These are phyloP conservation scores for Jatropha podagrica DNA, from an alignment of 441 rosid species.

Conservation along the genomic window DNA sequence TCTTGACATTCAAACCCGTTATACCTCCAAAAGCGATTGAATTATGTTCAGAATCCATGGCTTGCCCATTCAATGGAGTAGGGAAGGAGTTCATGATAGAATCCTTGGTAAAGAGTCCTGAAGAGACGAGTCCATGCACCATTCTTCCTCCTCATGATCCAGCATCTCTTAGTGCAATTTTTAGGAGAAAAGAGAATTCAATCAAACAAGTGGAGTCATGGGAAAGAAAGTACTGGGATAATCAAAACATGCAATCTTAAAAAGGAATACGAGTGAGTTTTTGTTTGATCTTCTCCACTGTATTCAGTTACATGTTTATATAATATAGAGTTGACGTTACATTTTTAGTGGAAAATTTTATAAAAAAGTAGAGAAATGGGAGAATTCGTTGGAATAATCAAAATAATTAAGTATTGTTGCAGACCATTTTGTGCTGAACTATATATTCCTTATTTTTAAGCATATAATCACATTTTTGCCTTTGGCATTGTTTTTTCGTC, in stretches of 20 bases:
- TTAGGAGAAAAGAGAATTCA: constrained; percentile 38
- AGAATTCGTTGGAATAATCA: neutral
- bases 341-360: neutral
- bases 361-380: neutral
- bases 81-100: constrained; percentile 60
- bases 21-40: constrained; percentile 48
- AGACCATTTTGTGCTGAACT: neutral
- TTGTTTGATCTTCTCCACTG: neutral
- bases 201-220: constrained; percentile 43
- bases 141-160: constrained; percentile 77
- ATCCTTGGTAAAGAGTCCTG: constrained; percentile 61
- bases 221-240: constrained; percentile 61
- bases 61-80: constrained; percentile 47
- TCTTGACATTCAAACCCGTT: constrained; percentile 60
- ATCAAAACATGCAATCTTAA: constrained; percentile 29
- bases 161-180: constrained; percentile 35
- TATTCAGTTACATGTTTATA: neutral
- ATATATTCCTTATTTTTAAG: neutral
- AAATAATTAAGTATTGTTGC: neutral
- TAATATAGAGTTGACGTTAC: neutral
- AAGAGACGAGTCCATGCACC: constrained; percentile 56
- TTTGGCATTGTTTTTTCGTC: neutral
- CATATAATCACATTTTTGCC: neutral
- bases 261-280: constrained; percentile 18
- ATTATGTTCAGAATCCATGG: constrained; percentile 65